Conservation (phyloP, 495 filamentous ascomycete genomes). For the Tetracladium marchalianum region DNA sequence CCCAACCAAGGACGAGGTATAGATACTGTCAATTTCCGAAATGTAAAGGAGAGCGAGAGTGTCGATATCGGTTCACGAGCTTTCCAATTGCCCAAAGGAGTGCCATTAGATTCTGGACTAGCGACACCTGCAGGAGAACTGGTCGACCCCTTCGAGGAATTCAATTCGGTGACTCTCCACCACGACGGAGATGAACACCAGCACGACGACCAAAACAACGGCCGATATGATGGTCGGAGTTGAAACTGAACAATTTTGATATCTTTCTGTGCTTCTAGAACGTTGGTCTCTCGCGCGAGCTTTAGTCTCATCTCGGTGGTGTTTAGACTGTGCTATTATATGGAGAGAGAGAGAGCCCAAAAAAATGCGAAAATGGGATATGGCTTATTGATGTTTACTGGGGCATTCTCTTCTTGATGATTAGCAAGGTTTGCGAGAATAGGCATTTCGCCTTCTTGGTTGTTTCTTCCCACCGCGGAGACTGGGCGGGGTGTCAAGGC, state of each 20-base stretch:
- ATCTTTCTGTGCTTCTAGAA: conserved; percentile 1
- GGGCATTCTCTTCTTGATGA: neutral
- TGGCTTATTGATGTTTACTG: neutral
- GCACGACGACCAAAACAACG: conserved; percentile 18
- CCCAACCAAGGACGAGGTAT: conserved; percentile 85
- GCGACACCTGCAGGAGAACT: conserved; percentile 77
- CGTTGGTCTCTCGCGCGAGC: neutral
- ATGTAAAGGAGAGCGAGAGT: conserved; percentile 93
- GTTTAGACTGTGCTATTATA: conserved; percentile 7
- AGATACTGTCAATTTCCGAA: conserved; percentile 93
- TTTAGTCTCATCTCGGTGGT: neutral
- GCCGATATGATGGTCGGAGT: conserved; percentile 17
- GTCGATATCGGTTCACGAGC: conserved; percentile 71
- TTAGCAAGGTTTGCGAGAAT: conserved; percentile 8
- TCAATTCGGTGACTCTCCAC: conserved; percentile 95
- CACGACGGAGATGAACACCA: conserved; percentile 74
- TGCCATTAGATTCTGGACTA: conserved; percentile 75
- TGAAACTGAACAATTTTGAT: neutral
- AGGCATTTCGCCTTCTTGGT: conserved; percentile 8
- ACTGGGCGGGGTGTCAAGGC: neutral
- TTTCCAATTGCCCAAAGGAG: conserved; percentile 46
- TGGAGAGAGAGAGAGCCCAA: neutral
- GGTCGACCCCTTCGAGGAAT: conserved; percentile 95
- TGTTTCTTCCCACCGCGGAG: conserved; percentile 11
- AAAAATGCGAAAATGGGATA: neutral